Base-by-base conservation (phyloP, 2,329 filamentous ascomycete genomes). In the Aschersonia sp. region DNA sequence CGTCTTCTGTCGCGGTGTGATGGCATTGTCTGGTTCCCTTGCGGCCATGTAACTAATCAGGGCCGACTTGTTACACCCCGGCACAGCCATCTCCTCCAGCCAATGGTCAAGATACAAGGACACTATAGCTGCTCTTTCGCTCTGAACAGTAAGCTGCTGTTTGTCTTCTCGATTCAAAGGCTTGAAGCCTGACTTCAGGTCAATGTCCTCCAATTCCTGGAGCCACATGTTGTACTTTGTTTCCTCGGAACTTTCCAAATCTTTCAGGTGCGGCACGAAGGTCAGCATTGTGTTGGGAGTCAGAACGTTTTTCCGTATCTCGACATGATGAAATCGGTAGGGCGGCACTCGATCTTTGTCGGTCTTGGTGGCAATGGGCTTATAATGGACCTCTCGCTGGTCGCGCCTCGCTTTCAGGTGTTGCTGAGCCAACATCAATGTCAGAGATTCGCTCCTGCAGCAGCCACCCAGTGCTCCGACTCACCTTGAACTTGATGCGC, bases 201-300 rank as follows among this genome's bases (percentile, higher is more conserved):
- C 75, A 61, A 77, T 75, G 35, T 69, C 70, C 52, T 77, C 72
- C 9, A 80, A 60, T 53, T 78, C 73, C 51, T 73, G 67, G 10
- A 79, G 66, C 74, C 75, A 79, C 14, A 68, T 59, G 48, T 72
- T 70, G 54, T 78, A 78, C 50, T 71, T 68, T 11, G 65, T 63
- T 54, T 77, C 75, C 55, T 78, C 74, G n/a, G 70, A 69, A 30
- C 70, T 71, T 44, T 74, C 70, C 31, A 79, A 62, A 51, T 80
- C 76, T 47, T 73, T 69, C 45, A 79, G 60, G 57, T 79, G 74
- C 11, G 76, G 76, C 11, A 79, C 73, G 56, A 77, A 79, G 32
- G 72, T 77, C 47, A 79, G 65, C 65, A 76, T 74, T 1, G 75
- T 77, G 55, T 78, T 77, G 4, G 75, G 74, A 0, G 76, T 76